Conservation (phyloP, 768 basidiomycete genomes). For the Trametes gibbosa region DNA sequence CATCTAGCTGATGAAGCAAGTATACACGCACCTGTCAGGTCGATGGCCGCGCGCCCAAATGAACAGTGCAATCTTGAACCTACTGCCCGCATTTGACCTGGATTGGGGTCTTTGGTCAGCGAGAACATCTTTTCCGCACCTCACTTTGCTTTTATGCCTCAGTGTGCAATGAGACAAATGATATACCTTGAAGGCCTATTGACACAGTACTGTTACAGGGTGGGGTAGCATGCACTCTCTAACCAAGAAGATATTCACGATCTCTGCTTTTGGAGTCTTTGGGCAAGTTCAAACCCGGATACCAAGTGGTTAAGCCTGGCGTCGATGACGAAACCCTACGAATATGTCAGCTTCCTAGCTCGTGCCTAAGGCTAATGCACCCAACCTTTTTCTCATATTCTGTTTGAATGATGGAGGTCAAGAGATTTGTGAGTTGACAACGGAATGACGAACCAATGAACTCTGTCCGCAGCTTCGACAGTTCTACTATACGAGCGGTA, state of each 20-base stretch:
- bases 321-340: constrained; percentile 57
- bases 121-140: no score
- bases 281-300: constrained; percentile 60
- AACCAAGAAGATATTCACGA: background rate
- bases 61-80: no score
- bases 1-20: background rate
- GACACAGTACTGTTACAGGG: background rate
- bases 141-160: no score
- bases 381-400: constrained; percentile 59
- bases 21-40: background rate
- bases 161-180: no score
- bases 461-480: constrained; percentile 58
- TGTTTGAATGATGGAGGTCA: constrained; percentile 26
- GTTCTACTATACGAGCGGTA: constrained; percentile 63
- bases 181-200: background rate
- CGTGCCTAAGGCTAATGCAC: background rate
- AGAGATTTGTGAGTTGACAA: background rate
- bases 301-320: constrained; percentile 78
- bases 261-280: constrained; percentile 29
- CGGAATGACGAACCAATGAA: constrained; percentile 56
- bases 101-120: no score
- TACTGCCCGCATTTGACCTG: no score
- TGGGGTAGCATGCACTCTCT: background rate
- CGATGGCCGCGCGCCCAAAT: background rate
- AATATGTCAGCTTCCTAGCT: background rate